Conservation (phyloP, 202 grass and related monocot species). For the Carex arenaria region DNA sequence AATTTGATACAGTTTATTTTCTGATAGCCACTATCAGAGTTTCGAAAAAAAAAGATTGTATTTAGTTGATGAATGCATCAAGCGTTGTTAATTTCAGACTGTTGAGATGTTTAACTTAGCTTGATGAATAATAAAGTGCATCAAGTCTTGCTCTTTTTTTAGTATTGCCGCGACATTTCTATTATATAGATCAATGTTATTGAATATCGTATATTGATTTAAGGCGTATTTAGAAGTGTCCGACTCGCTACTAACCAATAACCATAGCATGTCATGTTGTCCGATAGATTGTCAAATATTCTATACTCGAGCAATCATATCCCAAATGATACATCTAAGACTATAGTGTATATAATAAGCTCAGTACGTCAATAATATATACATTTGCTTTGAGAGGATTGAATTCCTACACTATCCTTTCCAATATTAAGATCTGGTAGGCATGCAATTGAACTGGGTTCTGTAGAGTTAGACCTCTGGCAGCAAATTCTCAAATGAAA, state of each 20-base stretch:
- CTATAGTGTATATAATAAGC: not conserved
- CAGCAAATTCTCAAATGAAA: constrained; percentile 36
- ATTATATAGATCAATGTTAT: not conserved
- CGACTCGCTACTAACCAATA: too few species aligned
- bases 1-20: too few species aligned
- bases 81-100: not conserved
- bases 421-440: not conserved
- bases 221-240: too few species aligned
- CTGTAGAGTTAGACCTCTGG: not conserved
- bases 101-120: not conserved
- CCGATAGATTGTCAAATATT: not conserved
- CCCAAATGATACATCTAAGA: not conserved
- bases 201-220: too few species aligned
- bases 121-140: too few species aligned
- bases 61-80: not conserved
- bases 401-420: not conserved
- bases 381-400: not conserved
- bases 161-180: not conserved
- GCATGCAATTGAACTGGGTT: not conserved
- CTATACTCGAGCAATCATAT: not conserved
- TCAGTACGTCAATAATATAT: not conserved
- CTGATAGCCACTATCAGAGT: too few species aligned
- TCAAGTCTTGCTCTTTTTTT: too few species aligned
- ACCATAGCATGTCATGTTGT: too few species aligned
- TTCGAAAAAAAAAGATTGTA: too few species aligned